Conservation (phyloP, 768 basidiomycete species). For the Rhodotorula graminis region DNA sequence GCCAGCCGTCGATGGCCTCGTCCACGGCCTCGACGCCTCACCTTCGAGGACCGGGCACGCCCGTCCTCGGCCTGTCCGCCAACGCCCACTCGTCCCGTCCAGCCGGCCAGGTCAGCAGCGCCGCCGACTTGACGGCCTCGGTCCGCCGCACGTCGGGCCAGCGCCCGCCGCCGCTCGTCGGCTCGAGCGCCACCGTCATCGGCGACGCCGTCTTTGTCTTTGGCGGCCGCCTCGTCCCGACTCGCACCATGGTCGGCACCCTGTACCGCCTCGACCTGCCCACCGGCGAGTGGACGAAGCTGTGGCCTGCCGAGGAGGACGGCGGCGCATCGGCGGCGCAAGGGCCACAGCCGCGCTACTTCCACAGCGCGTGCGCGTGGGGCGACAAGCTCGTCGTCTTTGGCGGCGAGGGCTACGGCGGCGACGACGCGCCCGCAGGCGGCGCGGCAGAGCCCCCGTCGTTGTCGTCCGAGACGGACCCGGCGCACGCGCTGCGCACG, state of each 20-base stretch:
- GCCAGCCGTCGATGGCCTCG: background rate
- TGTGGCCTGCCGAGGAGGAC: conserved; percentile 50
- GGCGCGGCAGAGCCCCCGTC: background rate
- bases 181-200: conserved; percentile 75
- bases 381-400: conserved; percentile 85
- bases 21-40: background rate
- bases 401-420: conserved; percentile 60
- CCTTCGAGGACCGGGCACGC: background rate
- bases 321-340: background rate
- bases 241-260: conserved; percentile 81
- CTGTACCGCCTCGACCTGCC: conserved; percentile 84
- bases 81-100: background rate
- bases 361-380: conserved; percentile 64
- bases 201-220: conserved; percentile 86
- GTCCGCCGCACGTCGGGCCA: conserved; percentile 76
- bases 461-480: background rate
- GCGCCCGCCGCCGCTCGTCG: conserved; percentile 83
- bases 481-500: conserved; percentile 7
- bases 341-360: conserved; percentile 75
- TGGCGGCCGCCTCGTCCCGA: conserved; percentile 79
- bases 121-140: conserved; percentile 74
- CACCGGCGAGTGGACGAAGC: conserved; percentile 71
- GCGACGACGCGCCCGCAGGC: background rate
- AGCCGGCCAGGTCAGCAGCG: background rate
- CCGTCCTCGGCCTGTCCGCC: background rate